Evolutionary conservation across 306 rosid genomes (phyloP).

Genomic region (Medicago ruthenica): DNA sequence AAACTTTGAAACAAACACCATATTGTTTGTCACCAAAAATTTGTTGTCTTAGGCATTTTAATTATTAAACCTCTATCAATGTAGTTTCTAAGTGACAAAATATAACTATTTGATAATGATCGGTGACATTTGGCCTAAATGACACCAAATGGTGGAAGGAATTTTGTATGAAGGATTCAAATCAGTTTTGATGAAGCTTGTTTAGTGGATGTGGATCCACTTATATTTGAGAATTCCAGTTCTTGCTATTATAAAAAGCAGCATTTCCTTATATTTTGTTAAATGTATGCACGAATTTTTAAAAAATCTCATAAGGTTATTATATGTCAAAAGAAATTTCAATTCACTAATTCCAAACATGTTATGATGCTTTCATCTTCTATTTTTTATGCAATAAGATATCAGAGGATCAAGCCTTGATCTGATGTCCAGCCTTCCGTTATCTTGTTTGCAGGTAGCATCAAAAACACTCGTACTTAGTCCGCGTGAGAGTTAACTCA

Average conservation of each 20-base stretch:
- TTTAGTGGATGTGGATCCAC: slow-evolving; percentile 4
- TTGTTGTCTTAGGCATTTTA: background rate
- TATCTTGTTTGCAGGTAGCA: slow-evolving; percentile 76
- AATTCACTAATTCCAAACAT: slow-evolving; percentile 10
- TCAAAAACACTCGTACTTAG: slow-evolving; percentile 87
- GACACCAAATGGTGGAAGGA: slow-evolving; percentile 12
- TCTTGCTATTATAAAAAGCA: slow-evolving; percentile 11
- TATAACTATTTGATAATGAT: slow-evolving; percentile 4
- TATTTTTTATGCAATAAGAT: background rate
- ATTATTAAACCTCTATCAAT: background rate
- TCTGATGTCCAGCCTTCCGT: slow-evolving; percentile 8
- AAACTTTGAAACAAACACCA: background rate
- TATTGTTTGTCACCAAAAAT: background rate
- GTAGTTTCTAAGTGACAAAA: background rate
- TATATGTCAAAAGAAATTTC: no score
- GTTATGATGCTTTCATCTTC: background rate
- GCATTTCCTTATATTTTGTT: slow-evolving; percentile 21
- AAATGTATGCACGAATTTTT: slow-evolving; percentile 9
- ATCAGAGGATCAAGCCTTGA: background rate
- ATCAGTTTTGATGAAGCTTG: slow-evolving; percentile 7
- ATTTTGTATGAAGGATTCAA: slow-evolving; percentile 25
- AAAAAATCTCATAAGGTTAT: no score
- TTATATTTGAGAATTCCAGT: slow-evolving; percentile 21
- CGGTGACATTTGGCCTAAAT: slow-evolving; percentile 3
- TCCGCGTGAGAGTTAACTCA: no score